Conservation (phyloP, 106 monocot genomes). For the Acanthochlamys bracteata region DNA sequence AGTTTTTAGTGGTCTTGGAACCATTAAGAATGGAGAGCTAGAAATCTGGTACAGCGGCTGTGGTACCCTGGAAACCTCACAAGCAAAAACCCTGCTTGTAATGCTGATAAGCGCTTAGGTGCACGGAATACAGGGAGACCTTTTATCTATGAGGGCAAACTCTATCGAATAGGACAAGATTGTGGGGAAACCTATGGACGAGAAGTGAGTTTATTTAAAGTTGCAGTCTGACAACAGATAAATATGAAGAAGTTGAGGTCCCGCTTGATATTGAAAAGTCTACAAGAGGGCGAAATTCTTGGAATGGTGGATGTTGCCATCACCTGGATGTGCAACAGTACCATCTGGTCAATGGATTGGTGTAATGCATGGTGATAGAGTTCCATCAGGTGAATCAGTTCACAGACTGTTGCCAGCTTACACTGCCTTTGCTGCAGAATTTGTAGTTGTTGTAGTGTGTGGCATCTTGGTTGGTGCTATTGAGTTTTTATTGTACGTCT, state of each 20-base stretch:
- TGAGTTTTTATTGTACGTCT: constrained; percentile 41
- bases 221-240: constrained; percentile 46
- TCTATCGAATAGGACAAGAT: constrained; percentile 74
- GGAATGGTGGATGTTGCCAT: constrained; percentile 83
- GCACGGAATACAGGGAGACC: constrained; percentile 88
- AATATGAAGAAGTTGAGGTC: constrained; percentile 69
- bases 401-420: constrained; percentile 46
- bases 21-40: constrained; percentile 67
- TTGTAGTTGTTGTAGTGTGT: constrained; percentile 30
- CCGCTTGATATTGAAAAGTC: constrained; percentile 54
- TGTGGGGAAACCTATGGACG: constrained; percentile 68
- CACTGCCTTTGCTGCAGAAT: constrained; percentile 21
- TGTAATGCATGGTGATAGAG: constrained; percentile 85
- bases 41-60: constrained; percentile 68
- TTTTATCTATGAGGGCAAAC: constrained; percentile 53
- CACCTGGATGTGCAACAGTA: constrained; percentile 78
- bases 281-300: constrained; percentile 63
- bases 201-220: constrained; percentile 53
- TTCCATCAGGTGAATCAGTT: constrained; percentile 64
- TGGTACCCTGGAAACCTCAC: constrained; percentile 75
- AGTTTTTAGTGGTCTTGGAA: constrained; percentile 54
- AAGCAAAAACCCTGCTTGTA: constrained; percentile 56
- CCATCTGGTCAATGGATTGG: constrained; percentile 58
- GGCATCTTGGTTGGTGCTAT: constrained; percentile 41
- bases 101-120: constrained; percentile 46